Percentiles rank a stretch among this genome's conserved stretches.
These are phyloP conservation scores for Dictyostelium purpureum DNA, from an alignment of 78 protist species.

Conservation along the genomic window DNA sequence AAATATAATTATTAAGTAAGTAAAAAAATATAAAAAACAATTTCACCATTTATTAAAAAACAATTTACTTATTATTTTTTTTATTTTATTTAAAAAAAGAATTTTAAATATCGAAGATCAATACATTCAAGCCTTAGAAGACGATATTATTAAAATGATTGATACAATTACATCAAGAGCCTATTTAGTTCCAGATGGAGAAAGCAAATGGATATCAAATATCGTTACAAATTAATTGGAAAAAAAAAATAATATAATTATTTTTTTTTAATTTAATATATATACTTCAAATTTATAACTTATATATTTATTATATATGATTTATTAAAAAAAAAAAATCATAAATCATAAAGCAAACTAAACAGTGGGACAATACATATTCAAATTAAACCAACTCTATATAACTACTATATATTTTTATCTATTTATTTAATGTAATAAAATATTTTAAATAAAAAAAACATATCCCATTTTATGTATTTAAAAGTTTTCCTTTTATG, in stretches of 20 bases:
- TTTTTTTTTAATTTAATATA: too few species aligned
- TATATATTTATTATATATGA: not conserved
- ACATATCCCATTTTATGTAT: too few species aligned
- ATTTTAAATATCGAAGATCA: conserved; percentile 57
- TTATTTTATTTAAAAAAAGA: not conserved
- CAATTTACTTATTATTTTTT: not conserved
- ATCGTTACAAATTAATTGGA: not conserved
- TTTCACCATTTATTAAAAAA: too few species aligned
- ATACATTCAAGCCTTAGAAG: conserved; percentile 60
- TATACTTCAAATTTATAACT: not conserved
- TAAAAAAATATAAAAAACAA: not conserved
- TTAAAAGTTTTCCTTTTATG: too few species aligned
- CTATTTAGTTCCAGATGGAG: conserved; percentile 50
- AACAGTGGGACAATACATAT: too few species aligned
- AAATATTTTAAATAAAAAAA: too few species aligned
- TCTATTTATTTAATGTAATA: conserved; percentile 1
- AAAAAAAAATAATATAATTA: not conserved
- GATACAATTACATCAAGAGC: conserved; percentile 66
- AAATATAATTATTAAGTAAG: conserved; percentile 61
- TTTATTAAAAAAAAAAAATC: not conserved
- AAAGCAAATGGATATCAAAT: conserved; percentile 23
- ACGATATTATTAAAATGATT: conserved; percentile 37
- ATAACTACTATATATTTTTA: not conserved
- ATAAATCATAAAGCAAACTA: too few species aligned
- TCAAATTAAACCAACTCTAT: not conserved